Evolutionary conservation across 2,329 filamentous ascomycete genomes (phyloP).

Genomic region (Emmonsiellopsis sp.): DNA sequence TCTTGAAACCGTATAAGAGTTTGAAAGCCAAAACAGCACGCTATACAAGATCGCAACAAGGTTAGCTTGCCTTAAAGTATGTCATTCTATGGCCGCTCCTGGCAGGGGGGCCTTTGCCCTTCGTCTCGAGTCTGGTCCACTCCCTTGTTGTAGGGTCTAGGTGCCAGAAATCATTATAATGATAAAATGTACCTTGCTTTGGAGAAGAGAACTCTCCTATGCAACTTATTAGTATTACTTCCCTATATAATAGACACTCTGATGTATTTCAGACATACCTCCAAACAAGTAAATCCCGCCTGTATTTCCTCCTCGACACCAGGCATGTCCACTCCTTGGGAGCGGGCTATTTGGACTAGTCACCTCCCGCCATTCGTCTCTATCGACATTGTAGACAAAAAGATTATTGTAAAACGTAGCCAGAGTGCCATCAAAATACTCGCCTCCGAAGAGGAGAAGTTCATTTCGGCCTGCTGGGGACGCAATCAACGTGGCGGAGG

Average conservation of each 20-base stretch:
- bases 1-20: background rate
- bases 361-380: constrained; percentile 82
- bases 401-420: constrained; percentile 63
- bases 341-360: constrained; percentile 86
- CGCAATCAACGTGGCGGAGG: constrained; percentile 72
- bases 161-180: constrained; percentile 98
- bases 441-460: constrained; percentile 83
- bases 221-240: background rate
- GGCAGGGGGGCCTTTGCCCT: constrained; percentile 64
- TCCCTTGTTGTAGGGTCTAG: constrained; percentile 76
- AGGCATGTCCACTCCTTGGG: constrained; percentile 86
- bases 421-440: constrained; percentile 87
- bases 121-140: constrained; percentile 80
- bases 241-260: background rate
- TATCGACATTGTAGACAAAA: constrained; percentile 63
- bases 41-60: background rate
- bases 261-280: constrained; percentile 30
- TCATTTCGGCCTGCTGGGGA: constrained; percentile 81
- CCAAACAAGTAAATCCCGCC: constrained; percentile 86
- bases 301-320: constrained; percentile 80
- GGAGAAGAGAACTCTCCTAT: constrained; percentile 82
- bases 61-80: constrained; percentile 60
- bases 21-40: background rate
- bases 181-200: constrained; percentile 97
- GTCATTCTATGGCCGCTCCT: constrained; percentile 93